Base-by-base conservation (phyloP, 2,329 filamentous ascomycete species). In the Fusarium pseudograminearum region DNA sequence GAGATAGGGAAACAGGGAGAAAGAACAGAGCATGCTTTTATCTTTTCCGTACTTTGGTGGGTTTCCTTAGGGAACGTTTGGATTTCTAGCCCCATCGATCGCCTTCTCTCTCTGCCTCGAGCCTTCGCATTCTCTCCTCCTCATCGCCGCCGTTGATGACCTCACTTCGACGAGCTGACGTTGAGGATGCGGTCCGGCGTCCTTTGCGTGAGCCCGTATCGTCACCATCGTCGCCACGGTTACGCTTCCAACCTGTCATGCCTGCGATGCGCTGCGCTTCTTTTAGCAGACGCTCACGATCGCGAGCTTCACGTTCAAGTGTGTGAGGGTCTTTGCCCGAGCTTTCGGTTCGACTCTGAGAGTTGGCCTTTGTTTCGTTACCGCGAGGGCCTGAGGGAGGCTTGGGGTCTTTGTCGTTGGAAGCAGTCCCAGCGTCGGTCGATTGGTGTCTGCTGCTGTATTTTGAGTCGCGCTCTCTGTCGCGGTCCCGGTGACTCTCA, bases 251-350 rank as follows among this genome's bases (percentile, higher is more conserved):
- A 54, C 83, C 80, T 4, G 82, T 78, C 54, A 89, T 76, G 44
- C 86, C 83, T 45, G 88, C 84, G 78, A 90, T 87, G 36, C 88
- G 85, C 78, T 92, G 89, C 40, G 89, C 87, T 78, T 93, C 91
- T 73, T 90, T 90, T 15, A 90, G 82, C 53, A 92, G 81, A 28
- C 91, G 84, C 77, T 91, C 89, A 46, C 89, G 84, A 73, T 91
- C 86, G 18, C 89, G 83, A 15, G 87, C 87, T 75, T 92, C 90
- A 24, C 91, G 87, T 78, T 93, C 91, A 0, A 90, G 82, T 3
- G 90, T 90, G 77, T 92, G 90, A n/a, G 87, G 84, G 69, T 73
- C 71, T 30, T 76, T 71, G 56, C 54, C 60, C 7, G 64, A 51
- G 46, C 50, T 46, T 8, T 63, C 67, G 11, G 57, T 34, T 30